Evolutionary conservation across 148 eudicot genomes (phyloP).

Genomic region (Rhododendron vialii): DNA sequence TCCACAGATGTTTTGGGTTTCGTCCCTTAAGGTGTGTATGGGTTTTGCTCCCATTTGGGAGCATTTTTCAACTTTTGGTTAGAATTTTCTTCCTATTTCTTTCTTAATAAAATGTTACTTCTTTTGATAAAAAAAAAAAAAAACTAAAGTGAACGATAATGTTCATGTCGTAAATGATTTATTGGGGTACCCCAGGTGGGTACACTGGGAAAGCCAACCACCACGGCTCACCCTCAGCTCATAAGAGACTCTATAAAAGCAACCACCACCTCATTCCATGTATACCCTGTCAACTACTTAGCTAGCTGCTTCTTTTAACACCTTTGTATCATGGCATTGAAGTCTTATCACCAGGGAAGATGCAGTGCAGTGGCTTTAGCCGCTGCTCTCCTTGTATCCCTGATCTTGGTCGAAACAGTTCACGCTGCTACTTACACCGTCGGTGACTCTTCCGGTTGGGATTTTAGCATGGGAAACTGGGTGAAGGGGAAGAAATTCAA

Average conservation of each 20-base stretch:
- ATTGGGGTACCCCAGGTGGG: no score
- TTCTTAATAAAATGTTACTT: no score
- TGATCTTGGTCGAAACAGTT: background rate
- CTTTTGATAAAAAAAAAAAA: no score
- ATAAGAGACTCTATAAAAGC: background rate
- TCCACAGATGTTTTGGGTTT: no score
- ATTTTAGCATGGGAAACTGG: background rate
- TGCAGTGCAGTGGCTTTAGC: conserved; percentile 5
- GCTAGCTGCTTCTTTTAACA: background rate
- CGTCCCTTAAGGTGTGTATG: no score
- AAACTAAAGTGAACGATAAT: background rate
- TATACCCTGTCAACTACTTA: background rate
- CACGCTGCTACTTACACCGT: conserved; percentile 10
- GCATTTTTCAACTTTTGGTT: no score
- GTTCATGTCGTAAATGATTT: no score
- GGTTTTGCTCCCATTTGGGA: no score
- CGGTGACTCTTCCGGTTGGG: conserved; percentile 7
- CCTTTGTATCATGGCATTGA: background rate
- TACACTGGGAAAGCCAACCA: background rate
- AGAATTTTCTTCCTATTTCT: fast-evolving
- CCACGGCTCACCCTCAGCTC: background rate
- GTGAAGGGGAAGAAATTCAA: conserved; percentile 6
- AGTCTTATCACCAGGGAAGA: conserved; percentile 14
- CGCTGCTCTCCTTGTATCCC: background rate
- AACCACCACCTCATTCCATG: background rate